These are phyloP conservation scores for Sideroxylon spinosum DNA, from an alignment of 179 eudicot genomes.

Conservation along the genomic window DNA sequence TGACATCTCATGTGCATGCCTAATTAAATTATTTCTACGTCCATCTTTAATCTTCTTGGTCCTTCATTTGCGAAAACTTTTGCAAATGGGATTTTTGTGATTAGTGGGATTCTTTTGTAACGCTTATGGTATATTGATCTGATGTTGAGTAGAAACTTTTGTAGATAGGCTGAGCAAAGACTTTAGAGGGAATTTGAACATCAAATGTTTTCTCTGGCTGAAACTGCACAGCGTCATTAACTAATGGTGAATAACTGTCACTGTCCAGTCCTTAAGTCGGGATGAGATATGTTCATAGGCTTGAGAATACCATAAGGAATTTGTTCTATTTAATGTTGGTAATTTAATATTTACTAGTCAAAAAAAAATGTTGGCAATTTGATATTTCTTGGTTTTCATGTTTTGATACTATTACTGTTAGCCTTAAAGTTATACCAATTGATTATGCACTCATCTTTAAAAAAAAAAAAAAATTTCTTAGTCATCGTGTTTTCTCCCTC, in stretches of 20 bases:
- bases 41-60: background rate
- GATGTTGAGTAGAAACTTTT: background rate
- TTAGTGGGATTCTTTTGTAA: background rate
- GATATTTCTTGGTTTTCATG: background rate
- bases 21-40: background rate
- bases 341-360: too few species aligned
- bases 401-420: background rate
- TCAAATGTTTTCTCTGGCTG: conserved; percentile 3
- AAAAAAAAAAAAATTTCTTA: background rate
- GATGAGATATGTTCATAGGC: background rate
- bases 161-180: background rate
- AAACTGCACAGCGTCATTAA: background rate
- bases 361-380: background rate
- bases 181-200: background rate
- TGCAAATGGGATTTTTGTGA: background rate
- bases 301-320: background rate
- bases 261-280: background rate
- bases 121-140: background rate
- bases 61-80: background rate
- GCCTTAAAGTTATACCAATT: background rate
- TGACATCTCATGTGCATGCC: background rate
- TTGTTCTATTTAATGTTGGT: background rate
- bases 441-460: conserved; percentile 9
- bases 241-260: background rate
- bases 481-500: background rate